Conservation (phyloP, 2,329 filamentous ascomycete species). For the Scortechinia acanthostroma region DNA sequence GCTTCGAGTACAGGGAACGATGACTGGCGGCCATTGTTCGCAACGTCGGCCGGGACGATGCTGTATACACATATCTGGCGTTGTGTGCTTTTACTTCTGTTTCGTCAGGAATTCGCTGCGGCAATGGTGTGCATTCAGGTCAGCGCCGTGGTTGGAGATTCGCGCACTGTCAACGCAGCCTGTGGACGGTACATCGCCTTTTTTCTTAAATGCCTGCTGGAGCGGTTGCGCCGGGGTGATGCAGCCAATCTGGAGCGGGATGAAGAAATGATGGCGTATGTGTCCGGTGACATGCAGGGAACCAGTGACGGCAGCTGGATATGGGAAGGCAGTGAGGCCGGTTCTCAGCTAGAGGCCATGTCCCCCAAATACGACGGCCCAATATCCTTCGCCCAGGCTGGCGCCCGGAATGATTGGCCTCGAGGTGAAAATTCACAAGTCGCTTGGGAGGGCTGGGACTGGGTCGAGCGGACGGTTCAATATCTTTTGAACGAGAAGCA, state of each 20-base stretch:
- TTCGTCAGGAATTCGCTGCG: conserved; percentile 65
- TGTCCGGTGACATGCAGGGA: conserved; percentile 79
- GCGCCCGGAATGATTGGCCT: too few species aligned
- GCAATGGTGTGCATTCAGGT: conserved; percentile 70
- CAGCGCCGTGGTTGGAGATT: conserved; percentile 62
- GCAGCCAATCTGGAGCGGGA: conserved; percentile 47
- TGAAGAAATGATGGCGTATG: conserved; percentile 82
- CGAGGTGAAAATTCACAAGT: too few species aligned
- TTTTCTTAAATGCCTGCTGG: conserved; percentile 64
- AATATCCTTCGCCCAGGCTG: background rate
- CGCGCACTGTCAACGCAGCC: conserved; percentile 65
- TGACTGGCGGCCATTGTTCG: conserved; percentile 7
- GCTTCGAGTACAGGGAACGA: conserved; percentile 16
- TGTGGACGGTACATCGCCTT: conserved; percentile 79
- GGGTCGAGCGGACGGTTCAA: background rate
- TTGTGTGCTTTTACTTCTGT: conserved; percentile 72
- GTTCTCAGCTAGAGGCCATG: background rate
- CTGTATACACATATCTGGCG: conserved; percentile 82
- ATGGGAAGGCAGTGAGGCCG: conserved; percentile 57
- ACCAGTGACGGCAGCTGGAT: conserved; percentile 75
- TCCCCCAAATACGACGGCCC: background rate
- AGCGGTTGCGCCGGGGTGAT: conserved; percentile 36
- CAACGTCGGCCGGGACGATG: conserved; percentile 50
- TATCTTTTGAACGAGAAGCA: background rate
- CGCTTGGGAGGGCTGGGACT: background rate